Conservation (phyloP, 371 early-diverging fungal genomes). For the Rhizomucor miehei region DNA sequence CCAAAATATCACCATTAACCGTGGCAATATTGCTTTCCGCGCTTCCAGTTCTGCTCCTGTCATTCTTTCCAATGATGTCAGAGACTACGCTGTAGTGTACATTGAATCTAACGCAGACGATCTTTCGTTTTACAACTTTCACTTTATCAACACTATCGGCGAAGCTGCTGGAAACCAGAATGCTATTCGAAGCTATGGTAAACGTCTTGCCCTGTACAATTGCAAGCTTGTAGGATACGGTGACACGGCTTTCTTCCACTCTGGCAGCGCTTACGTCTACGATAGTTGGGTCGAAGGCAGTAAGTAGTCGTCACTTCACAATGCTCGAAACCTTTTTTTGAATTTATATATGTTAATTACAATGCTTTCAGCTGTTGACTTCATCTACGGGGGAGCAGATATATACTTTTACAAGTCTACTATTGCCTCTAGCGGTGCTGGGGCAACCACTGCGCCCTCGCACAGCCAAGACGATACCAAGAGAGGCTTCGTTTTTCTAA, state of each 20-base stretch:
- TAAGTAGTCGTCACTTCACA: neutral
- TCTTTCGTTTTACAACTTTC: slow-evolving; percentile 9
- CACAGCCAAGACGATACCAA: neutral
- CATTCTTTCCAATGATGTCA: neutral
- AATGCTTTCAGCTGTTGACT: slow-evolving; percentile 13
- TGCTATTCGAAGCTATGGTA: slow-evolving; percentile 5
- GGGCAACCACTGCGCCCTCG: slow-evolving; percentile 8
- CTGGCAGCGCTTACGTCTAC: slow-evolving; percentile 11
- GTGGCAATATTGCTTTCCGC: slow-evolving; percentile 3
- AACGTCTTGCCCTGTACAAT: slow-evolving; percentile 11
- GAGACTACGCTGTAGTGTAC: slow-evolving; percentile 8
- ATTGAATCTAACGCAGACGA: slow-evolving; percentile 5
- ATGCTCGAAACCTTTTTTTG: too few relatives aligned
- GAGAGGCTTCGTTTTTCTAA: slow-evolving; percentile 11
- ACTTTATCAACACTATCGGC: slow-evolving; percentile 9
- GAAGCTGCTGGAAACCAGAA: slow-evolving; percentile 15
- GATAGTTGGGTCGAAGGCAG: slow-evolving; percentile 15
- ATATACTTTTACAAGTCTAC: slow-evolving; percentile 10
- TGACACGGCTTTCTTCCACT: slow-evolving; percentile 11
- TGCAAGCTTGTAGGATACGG: slow-evolving; percentile 13
- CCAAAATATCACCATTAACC: slow-evolving; percentile 9
- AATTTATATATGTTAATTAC: too few relatives aligned
- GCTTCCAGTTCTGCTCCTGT: slow-evolving; percentile 8
- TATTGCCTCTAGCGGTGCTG: slow-evolving; percentile 8
- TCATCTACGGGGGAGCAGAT: slow-evolving; percentile 8